A percentile compares a stretch with the other conserved stretches of the same genome.
Conservation (phyloP, 768 basidiomycete genomes). For the Pulveroboletus ravenelii region DNA sequence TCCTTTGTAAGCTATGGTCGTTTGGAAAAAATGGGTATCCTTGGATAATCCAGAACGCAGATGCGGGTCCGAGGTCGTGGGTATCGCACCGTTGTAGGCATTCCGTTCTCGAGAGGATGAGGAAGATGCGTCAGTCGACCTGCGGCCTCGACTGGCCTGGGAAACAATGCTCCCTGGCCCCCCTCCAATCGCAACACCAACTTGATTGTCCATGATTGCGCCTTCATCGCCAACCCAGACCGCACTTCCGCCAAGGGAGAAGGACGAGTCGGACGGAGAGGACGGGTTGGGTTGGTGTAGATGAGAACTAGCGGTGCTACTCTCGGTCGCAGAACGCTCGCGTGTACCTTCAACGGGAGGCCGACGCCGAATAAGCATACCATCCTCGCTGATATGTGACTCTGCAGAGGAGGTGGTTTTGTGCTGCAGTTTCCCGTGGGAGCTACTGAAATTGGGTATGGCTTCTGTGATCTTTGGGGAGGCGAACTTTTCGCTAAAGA, state of each 20-base stretch:
- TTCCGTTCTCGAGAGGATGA: slow-evolving; percentile 52
- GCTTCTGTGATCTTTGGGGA: slow-evolving; percentile 19
- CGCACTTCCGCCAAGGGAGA: slow-evolving; percentile 73
- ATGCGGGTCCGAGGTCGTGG: slow-evolving; percentile 44
- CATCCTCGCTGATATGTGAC: slow-evolving; percentile 69
- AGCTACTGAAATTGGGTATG: not conserved
- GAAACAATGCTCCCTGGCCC: slow-evolving; percentile 44
- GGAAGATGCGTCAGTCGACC: slow-evolving; percentile 72
- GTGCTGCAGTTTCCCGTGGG: slow-evolving; percentile 36
- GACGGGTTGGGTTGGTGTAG: slow-evolving; percentile 34
- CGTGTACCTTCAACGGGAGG: slow-evolving; percentile 29
- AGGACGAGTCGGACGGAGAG: slow-evolving; percentile 69
- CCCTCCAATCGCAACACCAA: slow-evolving; percentile 38
- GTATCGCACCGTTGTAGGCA: slow-evolving; percentile 34
- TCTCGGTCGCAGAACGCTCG: slow-evolving; percentile 39
- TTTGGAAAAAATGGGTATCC: slow-evolving; percentile 94
- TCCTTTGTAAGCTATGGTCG: slow-evolving; percentile 77
- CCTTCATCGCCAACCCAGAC: slow-evolving; percentile 84
- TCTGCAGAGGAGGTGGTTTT: slow-evolving; percentile 50
- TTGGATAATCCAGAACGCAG: slow-evolving; percentile 51
- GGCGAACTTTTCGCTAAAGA: slow-evolving; percentile 82
- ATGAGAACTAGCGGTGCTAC: slow-evolving; percentile 31
- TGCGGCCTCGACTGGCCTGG: slow-evolving; percentile 46
- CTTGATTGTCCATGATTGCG: slow-evolving; percentile 42
- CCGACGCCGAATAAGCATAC: slow-evolving; percentile 43